Base-by-base conservation (phyloP, 345 rosid genomes). In the Eucalyptus pauciflora region DNA sequence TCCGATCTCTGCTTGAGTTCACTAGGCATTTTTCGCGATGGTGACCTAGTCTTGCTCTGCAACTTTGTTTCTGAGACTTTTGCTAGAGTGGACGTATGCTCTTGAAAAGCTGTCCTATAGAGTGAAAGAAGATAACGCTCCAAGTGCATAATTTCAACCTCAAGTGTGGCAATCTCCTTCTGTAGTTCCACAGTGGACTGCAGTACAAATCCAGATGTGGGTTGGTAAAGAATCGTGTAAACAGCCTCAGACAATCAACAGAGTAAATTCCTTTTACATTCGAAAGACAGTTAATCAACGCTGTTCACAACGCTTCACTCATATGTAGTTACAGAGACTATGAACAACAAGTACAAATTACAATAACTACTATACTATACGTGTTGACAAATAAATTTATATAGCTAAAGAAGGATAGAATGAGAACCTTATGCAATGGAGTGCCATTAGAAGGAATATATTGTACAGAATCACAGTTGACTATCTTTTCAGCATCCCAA, bases 111-210 rank as follows among this genome's bases (percentile, higher is more conserved):
- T 52, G 93, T 94, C 62, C 97, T 94, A 88, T 97, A 96, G 24
- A 95, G 95, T 3, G 98, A 94, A 89, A 97, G 94, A 69, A 96
- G 94, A 93, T 92, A 92, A 33, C 91, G 90, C 89, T 97, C 99
- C 91, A 97, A 89, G 80, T 88, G 96, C 87, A 94, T 88, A 89
- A 96, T 97, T 92, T 97, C 94, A 88, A 91, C 71, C 95, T 97
- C 97, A 46, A 96, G 94, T 31, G 89, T 76, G 15, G 94, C 96
- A 52, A 97, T 96, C 89, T 97, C 98, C 88, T 91, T 92, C 93
- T 90, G 95, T 90, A 97, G 91, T 49, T 93, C 97, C 50, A 89
- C 92, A 88, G 94, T 91, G 87, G 98, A 94, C 98, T 96, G 91
- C 91, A 93, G 46, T 20, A 86, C 51, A 76, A 76, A 37, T 76